Evolutionary conservation across 2,329 filamentous ascomycete genomes (phyloP).

Genomic region (Ophiostoma perfectum): DNA sequence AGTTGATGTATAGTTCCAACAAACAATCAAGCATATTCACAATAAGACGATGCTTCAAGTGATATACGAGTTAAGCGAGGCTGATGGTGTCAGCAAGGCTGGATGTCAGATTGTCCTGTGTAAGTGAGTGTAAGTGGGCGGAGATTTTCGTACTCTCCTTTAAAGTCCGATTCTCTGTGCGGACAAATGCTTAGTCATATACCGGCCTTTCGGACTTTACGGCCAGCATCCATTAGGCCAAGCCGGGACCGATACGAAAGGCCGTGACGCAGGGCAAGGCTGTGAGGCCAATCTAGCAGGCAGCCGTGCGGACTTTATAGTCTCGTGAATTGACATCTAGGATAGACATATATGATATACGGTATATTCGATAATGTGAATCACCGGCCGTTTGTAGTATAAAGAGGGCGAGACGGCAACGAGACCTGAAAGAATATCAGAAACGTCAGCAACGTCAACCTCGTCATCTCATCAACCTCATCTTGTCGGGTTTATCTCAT

Average conservation of each 20-base stretch:
- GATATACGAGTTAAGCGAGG: not conserved
- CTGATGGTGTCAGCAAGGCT: not conserved
- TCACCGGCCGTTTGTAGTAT: not conserved
- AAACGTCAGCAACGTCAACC: too few species aligned
- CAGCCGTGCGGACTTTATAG: not conserved
- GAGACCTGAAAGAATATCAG: not conserved
- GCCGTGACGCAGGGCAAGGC: not conserved
- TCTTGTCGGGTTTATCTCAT: not conserved
- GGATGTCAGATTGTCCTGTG: not conserved
- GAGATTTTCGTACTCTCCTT: not conserved
- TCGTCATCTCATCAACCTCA: not conserved
- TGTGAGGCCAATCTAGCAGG: not conserved
- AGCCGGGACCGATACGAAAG: not conserved
- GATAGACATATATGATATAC: too few species aligned
- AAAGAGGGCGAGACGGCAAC: not conserved
- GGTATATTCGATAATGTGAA: too few species aligned
- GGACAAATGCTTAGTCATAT: not conserved
- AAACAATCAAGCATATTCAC: too few species aligned
- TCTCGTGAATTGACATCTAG: too few species aligned
- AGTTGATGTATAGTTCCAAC: not conserved
- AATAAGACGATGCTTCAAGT: too few species aligned
- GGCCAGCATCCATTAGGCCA: not conserved
- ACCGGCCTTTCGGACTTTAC: not conserved
- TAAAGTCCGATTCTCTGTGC: not conserved
- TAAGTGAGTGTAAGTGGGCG: conserved; percentile 2